Evolutionary conservation across 352 stramenopile genomes (phyloP).

Genomic region (Globisporangium orthogonon): DNA sequence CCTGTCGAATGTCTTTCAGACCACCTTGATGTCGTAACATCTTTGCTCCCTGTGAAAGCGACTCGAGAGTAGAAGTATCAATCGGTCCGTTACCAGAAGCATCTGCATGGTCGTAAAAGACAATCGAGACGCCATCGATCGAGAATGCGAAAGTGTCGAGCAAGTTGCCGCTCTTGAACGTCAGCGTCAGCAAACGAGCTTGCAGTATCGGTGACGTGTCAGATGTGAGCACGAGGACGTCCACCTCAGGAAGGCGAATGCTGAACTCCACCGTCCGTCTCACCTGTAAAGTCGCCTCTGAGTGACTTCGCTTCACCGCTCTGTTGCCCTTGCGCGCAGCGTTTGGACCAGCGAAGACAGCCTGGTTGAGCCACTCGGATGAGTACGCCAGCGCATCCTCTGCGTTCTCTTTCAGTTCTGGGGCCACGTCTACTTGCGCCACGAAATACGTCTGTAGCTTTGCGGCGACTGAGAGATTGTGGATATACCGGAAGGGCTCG

Average conservation of each 20-base stretch:
- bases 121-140: constrained; percentile 47
- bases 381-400: constrained; percentile 45
- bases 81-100: background rate
- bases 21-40: constrained; percentile 10
- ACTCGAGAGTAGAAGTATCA: background rate
- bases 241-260: constrained; percentile 52
- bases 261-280: constrained; percentile 30
- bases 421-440: constrained; percentile 36
- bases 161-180: constrained; percentile 46
- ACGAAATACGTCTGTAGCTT: constrained; percentile 69
- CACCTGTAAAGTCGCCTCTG: background rate
- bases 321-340: background rate
- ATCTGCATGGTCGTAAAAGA: constrained; percentile 45
- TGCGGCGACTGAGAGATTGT: constrained; percentile 53
- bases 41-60: background rate
- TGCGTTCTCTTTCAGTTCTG: constrained; percentile 42
- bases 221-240: constrained; percentile 56
- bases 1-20: constrained; percentile 11
- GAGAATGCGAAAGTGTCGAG: constrained; percentile 49
- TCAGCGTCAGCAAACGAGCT: constrained; percentile 37
- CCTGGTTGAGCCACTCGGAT: constrained; percentile 46
- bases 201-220: constrained; percentile 62
- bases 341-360: constrained; percentile 26
- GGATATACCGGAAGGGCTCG: constrained; percentile 63
- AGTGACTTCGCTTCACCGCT: background rate